phyloP scores from a whole-genome alignment of 768 basidiomycete genomes.

The Amanita jacksonii region DNA sequence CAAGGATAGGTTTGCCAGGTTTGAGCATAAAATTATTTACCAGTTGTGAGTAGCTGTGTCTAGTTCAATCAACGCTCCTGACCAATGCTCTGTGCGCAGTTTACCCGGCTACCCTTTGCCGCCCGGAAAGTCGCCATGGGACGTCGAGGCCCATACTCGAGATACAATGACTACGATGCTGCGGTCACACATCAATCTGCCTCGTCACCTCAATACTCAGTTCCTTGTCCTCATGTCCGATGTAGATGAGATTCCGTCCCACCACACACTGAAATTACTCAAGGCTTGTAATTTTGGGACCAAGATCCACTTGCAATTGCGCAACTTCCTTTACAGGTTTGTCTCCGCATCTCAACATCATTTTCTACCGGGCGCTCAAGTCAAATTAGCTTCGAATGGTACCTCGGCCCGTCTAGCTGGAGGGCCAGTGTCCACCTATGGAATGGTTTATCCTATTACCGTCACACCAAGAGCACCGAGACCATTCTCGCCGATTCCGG shows the following conservation, averaged over 20 bases:
- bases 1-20: slow-evolving; percentile 36
- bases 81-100: slow-evolving; percentile 16
- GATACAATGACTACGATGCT: slow-evolving; percentile 39
- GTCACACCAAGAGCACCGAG: slow-evolving; percentile 39
- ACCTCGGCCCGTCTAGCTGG: slow-evolving; percentile 44
- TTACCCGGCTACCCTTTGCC: slow-evolving; percentile 35
- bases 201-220: slow-evolving; percentile 17
- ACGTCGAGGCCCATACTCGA: slow-evolving; percentile 40
- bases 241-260: slow-evolving; percentile 51
- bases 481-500: slow-evolving; percentile 50
- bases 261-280: slow-evolving; percentile 40
- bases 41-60: slow-evolving; percentile 26
- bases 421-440: slow-evolving; percentile 44
- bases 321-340: slow-evolving; percentile 51
- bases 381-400: slow-evolving; percentile 44
- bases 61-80: neutral
- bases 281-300: slow-evolving; percentile 42
- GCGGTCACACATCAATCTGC: slow-evolving; percentile 24
- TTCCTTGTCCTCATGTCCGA: slow-evolving; percentile 53
- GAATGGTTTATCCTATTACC: slow-evolving; percentile 33
- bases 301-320: slow-evolving; percentile 50
- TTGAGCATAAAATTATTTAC: slow-evolving; percentile 46
- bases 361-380: no score
- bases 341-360: no score
- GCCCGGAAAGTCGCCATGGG: slow-evolving; percentile 36